Conservation (phyloP, 2,329 filamentous ascomycete species). For the Trichoderma citrinoviride region DNA sequence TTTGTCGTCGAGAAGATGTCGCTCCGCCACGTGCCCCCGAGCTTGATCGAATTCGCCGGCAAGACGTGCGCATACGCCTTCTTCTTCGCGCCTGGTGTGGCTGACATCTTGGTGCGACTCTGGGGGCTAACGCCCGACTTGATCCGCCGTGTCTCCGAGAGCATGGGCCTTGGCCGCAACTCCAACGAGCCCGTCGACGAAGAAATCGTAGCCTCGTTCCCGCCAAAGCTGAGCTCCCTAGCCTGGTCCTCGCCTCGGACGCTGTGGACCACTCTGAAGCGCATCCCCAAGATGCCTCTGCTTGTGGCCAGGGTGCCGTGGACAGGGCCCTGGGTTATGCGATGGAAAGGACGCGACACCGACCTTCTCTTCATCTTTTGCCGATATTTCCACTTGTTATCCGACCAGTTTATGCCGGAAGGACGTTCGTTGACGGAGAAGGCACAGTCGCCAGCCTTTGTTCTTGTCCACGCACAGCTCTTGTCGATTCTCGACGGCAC, state of each 20-base stretch:
- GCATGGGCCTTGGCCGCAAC: conserved; percentile 62
- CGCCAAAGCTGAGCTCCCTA: conserved; percentile 58
- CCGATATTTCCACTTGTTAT: conserved; percentile 81
- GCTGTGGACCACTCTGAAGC: conserved; percentile 58
- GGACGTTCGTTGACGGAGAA: conserved; percentile 53
- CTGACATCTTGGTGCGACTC: conserved; percentile 76
- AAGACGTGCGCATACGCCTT: conserved; percentile 92
- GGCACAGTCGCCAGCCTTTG: conserved; percentile 69
- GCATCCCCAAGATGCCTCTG: conserved; percentile 62
- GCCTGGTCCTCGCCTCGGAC: conserved; percentile 54
- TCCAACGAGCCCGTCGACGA: conserved; percentile 54
- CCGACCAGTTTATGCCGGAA: conserved; percentile 67
- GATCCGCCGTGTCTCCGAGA: conserved; percentile 68
- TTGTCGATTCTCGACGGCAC: conserved; percentile 77
- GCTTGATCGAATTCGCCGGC: conserved; percentile 79
- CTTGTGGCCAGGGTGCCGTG: conserved; percentile 73
- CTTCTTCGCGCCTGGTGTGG: conserved; percentile 84
- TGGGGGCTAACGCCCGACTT: conserved; percentile 71
- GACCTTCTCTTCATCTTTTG: conserved; percentile 90
- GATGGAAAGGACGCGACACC: conserved; percentile 84
- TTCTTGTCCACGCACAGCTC: conserved; percentile 79
- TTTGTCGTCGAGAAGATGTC: conserved; percentile 91
- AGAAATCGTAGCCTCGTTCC: conserved; percentile 67
- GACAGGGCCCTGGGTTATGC: conserved; percentile 78
- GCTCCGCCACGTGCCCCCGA: conserved; percentile 62